phyloP scores from a whole-genome alignment of 108 stramenopile species.

The Cylindrotheca fusiformis region DNA sequence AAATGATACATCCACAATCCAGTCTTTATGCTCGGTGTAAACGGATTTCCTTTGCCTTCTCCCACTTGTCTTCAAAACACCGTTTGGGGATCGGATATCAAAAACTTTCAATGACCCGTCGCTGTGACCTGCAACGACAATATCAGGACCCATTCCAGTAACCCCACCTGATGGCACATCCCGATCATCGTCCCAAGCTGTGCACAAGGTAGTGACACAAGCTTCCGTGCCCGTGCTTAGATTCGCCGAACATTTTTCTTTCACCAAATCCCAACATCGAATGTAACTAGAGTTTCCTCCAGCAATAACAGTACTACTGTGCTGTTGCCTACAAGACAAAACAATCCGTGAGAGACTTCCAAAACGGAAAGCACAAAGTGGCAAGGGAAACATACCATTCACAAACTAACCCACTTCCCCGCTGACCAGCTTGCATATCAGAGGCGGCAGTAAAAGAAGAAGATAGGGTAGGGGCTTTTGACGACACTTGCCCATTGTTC shows the following conservation, averaged over 20 bases:
- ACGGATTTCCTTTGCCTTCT: constrained; percentile 19
- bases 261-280: constrained; percentile 88
- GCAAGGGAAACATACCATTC: constrained; percentile 63
- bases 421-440: constrained; percentile 60
- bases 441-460: constrained; percentile 87
- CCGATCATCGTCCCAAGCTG: constrained; percentile 63
- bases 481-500: constrained; percentile 46
- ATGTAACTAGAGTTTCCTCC: constrained; percentile 84
- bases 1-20: constrained; percentile 85
- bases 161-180: constrained; percentile 30
- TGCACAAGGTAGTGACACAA: constrained; percentile 80
- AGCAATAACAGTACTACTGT: constrained; percentile 13
- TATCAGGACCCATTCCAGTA: constrained; percentile 60
- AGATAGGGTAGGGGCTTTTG: constrained; percentile 51
- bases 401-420: constrained; percentile 81
- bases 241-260: constrained; percentile 59
- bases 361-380: neutral
- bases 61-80: constrained; percentile 12
- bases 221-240: constrained; percentile 62
- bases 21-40: constrained; percentile 70
- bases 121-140: constrained; percentile 85
- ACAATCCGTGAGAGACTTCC: neutral
- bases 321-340: constrained; percentile 4
- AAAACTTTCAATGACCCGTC: constrained; percentile 86
- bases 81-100: constrained; percentile 66